A percentile compares a stretch with the other conserved stretches of the same genome.
Evolutionary conservation across 371 early-diverging fungal genomes (phyloP).

Genomic region (Aphelidium insulamus): DNA sequence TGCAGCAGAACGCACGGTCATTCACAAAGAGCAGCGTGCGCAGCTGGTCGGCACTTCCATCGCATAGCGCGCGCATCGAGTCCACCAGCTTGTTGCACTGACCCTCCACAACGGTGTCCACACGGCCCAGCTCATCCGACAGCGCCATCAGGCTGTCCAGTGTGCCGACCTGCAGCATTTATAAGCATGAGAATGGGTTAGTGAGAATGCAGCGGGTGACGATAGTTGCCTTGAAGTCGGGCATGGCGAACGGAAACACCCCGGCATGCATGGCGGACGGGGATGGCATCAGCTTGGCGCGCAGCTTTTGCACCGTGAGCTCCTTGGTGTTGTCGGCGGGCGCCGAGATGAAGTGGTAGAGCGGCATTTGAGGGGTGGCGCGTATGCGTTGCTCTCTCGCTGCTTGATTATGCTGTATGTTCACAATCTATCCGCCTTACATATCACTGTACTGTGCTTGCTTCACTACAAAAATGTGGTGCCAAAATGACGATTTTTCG

Average conservation of each 20-base stretch:
- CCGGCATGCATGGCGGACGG: constrained; percentile 31
- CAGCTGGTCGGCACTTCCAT: constrained; percentile 20
- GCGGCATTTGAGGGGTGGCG: too few relatives aligned
- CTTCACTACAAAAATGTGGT: too few relatives aligned
- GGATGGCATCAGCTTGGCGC: constrained; percentile 7
- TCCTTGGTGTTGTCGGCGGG: constrained; percentile 20
- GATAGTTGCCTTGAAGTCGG: constrained; percentile 39
- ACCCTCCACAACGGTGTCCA: constrained; percentile 49
- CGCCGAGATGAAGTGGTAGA: constrained; percentile 15
- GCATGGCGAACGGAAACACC: constrained; percentile 34
- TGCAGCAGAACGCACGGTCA: constrained; percentile 14
- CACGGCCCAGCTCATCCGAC: constrained; percentile 76
- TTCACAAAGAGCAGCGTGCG: constrained; percentile 42
- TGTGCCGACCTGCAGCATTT: constrained; percentile 54
- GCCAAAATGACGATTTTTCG: too few relatives aligned
- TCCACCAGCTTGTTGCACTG: constrained; percentile 58
- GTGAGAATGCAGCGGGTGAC: neutral
- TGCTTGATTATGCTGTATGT: too few relatives aligned
- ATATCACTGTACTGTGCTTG: too few relatives aligned
- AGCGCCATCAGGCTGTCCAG: constrained; percentile 69
- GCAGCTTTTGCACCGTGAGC: constrained; percentile 18
- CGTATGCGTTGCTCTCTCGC: too few relatives aligned
- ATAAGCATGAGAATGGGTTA: neutral
- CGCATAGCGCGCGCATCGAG: constrained; percentile 35
- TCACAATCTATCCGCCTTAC: too few relatives aligned